Base-by-base conservation (phyloP, 306 rosid genomes). In the Corylus avellana region DNA sequence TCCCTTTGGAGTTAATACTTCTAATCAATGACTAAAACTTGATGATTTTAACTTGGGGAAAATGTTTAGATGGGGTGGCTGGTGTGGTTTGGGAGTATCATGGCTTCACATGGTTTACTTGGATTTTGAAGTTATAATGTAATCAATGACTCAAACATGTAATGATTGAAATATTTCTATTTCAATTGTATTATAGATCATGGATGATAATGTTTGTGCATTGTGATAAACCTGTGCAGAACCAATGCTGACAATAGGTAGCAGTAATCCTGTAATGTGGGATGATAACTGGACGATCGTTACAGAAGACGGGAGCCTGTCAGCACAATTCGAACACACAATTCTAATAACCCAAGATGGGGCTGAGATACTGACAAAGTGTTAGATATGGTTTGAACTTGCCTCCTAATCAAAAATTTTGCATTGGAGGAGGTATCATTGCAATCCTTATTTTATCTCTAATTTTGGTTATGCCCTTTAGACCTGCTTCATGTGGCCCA, bases 271-370 rank as follows among this genome's bases (percentile, higher is more conserved):
- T 27, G 83, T 95, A 63, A 86, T 90, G 86, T 95, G 99, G 99
- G 86, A 95, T 37, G 96, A 95, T 75, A 82, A 93, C 76, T 95
- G 99, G 99, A 95, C 99, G 2, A 89, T 93, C 5, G 98, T 93
- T 13, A 92, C 99, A 1, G 90, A 88, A 84, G 98, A 93, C 75
- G 96, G 94, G 80, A 92, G 97, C 77, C 85, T 95, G 68, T 92
- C 99, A 18, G 98, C 98, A 22, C 99, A 95, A 86, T 95, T 90
- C 80, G 99, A 95, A 80, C 98, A 95, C 87, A 95, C 98, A 70
- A 85, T 95, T 79, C 83, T 95, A 71, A 88, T 95, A 49, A 93
- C 98, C 51, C 29, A 87, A 22, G 91, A 83, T 54, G 98, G 99
- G 57, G 97, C 92, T 68, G 97, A 93, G 87, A 91, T 95, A 79